A percentile compares a stretch with the other conserved stretches of the same genome.
Evolutionary conservation across 2,329 filamentous ascomycete genomes (phyloP).

Genomic region (Exserohilum rostratum): DNA sequence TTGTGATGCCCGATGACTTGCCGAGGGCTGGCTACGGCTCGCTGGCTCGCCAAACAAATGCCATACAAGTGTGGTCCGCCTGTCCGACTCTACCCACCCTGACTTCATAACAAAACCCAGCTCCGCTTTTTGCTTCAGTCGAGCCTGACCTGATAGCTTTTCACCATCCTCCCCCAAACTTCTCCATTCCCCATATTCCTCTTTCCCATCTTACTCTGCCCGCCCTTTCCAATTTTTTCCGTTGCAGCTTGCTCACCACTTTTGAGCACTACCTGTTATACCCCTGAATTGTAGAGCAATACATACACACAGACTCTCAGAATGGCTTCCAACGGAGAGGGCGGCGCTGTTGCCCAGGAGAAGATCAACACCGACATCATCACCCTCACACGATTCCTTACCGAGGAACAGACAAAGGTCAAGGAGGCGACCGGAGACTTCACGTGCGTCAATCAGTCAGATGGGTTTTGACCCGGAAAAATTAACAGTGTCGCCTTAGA

Average conservation of each 20-base stretch:
- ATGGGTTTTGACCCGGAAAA: not conserved
- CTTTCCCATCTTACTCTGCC: conserved; percentile 7
- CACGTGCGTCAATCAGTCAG: conserved; percentile 67
- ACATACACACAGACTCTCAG: conserved; percentile 6
- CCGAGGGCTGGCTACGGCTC: conserved; percentile 39
- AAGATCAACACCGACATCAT: conserved; percentile 95
- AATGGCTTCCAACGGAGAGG: conserved; percentile 52
- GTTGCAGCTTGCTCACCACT: not conserved
- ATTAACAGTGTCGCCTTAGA: conserved; percentile 54
- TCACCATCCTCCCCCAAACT: conserved; percentile 10
- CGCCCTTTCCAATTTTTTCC: not conserved
- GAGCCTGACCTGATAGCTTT: conserved; percentile 10
- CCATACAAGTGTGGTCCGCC: conserved; percentile 41
- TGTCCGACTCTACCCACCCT: conserved; percentile 49
- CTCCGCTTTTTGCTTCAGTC: conserved; percentile 20
- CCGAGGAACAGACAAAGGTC: conserved; percentile 92
- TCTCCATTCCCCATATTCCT: conserved; percentile 10
- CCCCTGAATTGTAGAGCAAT: not conserved
- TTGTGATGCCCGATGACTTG: conserved; percentile 30
- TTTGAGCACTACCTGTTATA: not conserved
- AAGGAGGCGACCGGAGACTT: conserved; percentile 97
- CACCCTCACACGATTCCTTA: conserved; percentile 93
- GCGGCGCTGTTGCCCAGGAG: conserved; percentile 66
- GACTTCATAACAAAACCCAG: conserved; percentile 36
- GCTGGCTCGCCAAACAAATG: conserved; percentile 33